Conservation (phyloP, 306 rosid species). For the Castanea crenata region DNA sequence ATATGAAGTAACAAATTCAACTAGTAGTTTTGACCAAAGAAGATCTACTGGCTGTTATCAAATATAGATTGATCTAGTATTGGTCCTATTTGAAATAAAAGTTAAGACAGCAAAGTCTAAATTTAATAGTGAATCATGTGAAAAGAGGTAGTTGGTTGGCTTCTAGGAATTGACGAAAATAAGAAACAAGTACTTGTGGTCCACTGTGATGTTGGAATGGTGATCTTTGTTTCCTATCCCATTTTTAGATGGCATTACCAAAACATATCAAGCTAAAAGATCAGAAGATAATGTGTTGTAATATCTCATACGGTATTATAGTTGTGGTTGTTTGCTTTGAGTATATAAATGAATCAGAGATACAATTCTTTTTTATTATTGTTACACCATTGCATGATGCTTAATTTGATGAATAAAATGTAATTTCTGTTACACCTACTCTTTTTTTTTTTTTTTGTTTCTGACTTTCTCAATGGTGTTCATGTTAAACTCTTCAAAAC, state of each 20-base stretch:
- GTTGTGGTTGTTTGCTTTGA: not conserved
- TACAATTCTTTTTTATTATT: not conserved
- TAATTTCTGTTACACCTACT: not conserved
- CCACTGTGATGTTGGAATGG: not conserved
- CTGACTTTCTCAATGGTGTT: not conserved
- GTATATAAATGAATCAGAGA: not conserved
- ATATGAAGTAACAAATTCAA: not conserved
- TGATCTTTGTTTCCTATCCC: not conserved
- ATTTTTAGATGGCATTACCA: not conserved
- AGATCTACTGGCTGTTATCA: not conserved
- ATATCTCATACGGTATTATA: not conserved
- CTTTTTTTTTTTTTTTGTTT: not conserved
- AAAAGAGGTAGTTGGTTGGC: not conserved
- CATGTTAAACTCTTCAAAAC: not conserved
- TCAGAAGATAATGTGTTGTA: not conserved
- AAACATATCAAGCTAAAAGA: not conserved
- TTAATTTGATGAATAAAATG: not conserved
- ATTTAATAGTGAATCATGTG: not conserved
- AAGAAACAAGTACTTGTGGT: not conserved
- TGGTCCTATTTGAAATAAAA: not conserved
- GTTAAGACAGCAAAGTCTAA: not conserved
- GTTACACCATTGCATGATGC: not conserved
- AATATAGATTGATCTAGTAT: not conserved
- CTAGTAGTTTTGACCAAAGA: not conserved
- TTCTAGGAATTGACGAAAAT: not conserved